Base-by-base conservation (phyloP, 2,329 filamentous ascomycete species). In the Sordariomycetes sp. region DNA sequence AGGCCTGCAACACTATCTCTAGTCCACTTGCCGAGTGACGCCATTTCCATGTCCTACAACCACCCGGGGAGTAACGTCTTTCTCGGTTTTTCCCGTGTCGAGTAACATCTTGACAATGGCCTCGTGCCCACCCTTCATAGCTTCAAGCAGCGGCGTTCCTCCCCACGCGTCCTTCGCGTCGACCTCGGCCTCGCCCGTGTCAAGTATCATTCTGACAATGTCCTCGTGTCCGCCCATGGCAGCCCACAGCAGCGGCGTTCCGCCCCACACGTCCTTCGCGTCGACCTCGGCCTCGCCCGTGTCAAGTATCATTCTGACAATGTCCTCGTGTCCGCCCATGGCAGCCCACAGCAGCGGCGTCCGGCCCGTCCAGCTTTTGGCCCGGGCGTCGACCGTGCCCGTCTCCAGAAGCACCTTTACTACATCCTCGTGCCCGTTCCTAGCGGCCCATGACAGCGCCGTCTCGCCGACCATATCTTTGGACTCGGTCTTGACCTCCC, bases 351-450 rank as follows among this genome's bases (percentile, higher is more conserved):
- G 8, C 2, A 28, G 20, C 16, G 8, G 50, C 50, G 50, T 24
- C 50, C 11, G n/a, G 18, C n/a, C 22, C 8, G 3, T 12, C 1
- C 22, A 3, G 16, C 24, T n/a, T n/a, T 18, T 25, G 6, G 20
- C 20, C 3, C 24, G 7, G 22, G 24, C 55, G 22, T 67, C 65
- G 22, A 22, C 50, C 50, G 14, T 4, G 18, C 50, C 50, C 2
- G n/a, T 28, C 2, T 25, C 50, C n/a, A 52, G 50, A 1, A 52
- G 50, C 24, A 24, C 3, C 22, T 22, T 32, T 7, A 52, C n/a
- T 3, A 28, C 16, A 28, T 14, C 50, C 22, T 25, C 22, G 22
- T 28, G 2, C 22, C 50, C 50, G 50, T 8, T 12, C 20, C 25
- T 32, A 3, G n/a, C 20, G 24, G 50, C 50, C 20, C 20, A 25